Conservation (phyloP, 495 filamentous ascomycete species). For the Evernia prunastri region DNA sequence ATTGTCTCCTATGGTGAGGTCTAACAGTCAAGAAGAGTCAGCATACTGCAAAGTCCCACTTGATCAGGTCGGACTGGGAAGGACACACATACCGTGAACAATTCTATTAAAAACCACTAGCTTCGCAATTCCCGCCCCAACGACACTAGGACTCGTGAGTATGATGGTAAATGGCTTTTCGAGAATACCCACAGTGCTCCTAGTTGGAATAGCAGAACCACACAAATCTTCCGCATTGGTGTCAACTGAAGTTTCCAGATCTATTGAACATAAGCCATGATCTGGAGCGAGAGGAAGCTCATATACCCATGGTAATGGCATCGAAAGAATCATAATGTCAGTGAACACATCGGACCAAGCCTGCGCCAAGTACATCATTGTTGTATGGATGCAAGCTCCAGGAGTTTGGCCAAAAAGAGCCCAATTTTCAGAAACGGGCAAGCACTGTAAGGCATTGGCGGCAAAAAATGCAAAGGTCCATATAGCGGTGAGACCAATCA, state of each 20-base stretch:
- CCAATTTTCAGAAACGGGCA: slow-evolving; percentile 10
- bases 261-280: not conserved
- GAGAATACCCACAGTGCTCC: not conserved
- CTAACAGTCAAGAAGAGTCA: not conserved
- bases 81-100: not conserved
- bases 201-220: not conserved
- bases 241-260: not conserved
- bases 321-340: slow-evolving; percentile 8
- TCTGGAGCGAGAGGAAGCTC: not conserved
- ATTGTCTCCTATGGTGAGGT: not conserved
- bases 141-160: not conserved
- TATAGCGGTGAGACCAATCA: not conserved
- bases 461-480: slow-evolving; percentile 16
- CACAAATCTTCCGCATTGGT: not conserved
- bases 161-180: no score
- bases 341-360: slow-evolving; percentile 13
- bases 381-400: slow-evolving; percentile 3
- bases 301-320: slow-evolving; percentile 6
- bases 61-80: no score
- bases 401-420: not conserved
- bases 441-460: slow-evolving; percentile 10
- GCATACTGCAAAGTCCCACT: not conserved
- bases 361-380: slow-evolving; percentile 7
- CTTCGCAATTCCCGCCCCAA: not conserved
- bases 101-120: not conserved